Conservation (phyloP, 2,329 filamentous ascomycete species). For the Hymenotorrendiella dingleyae region DNA sequence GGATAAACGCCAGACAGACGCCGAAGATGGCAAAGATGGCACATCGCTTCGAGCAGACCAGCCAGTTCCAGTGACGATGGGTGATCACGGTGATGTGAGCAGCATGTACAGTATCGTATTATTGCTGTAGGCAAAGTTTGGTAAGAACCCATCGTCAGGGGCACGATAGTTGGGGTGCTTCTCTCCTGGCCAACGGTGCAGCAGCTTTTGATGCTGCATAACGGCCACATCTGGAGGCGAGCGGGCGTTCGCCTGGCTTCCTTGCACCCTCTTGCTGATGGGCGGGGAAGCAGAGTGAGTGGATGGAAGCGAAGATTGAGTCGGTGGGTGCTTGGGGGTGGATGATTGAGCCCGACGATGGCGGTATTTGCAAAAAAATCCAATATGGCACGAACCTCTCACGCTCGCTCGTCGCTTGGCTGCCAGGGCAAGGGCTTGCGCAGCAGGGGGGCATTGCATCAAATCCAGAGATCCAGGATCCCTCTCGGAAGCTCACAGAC, state of each 20-base stretch:
- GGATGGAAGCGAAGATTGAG: background rate
- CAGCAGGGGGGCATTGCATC: background rate
- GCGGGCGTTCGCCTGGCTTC: background rate
- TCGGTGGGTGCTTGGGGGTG: background rate
- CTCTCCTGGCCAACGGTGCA: conserved; percentile 8
- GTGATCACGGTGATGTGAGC: too few species aligned
- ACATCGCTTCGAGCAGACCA: background rate
- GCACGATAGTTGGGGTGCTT: conserved; percentile 5
- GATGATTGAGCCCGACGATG: background rate
- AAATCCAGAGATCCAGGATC: background rate
- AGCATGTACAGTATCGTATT: too few species aligned
- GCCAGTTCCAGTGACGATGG: background rate
- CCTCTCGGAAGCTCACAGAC: too few species aligned
- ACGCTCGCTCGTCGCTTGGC: background rate
- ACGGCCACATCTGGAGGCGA: conserved; percentile 18
- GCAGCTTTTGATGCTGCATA: conserved; percentile 4
- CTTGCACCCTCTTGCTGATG: background rate
- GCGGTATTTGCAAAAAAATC: background rate
- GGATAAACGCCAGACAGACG: background rate
- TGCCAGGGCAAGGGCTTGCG: background rate
- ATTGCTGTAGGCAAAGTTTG: too few species aligned
- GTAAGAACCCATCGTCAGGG: background rate
- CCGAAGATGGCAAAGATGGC: background rate
- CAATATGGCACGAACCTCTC: too few species aligned
- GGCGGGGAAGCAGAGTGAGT: background rate